phyloP scores from a whole-genome alignment of 2,329 filamentous ascomycete genomes.

The Tolypocladium nubicola region DNA sequence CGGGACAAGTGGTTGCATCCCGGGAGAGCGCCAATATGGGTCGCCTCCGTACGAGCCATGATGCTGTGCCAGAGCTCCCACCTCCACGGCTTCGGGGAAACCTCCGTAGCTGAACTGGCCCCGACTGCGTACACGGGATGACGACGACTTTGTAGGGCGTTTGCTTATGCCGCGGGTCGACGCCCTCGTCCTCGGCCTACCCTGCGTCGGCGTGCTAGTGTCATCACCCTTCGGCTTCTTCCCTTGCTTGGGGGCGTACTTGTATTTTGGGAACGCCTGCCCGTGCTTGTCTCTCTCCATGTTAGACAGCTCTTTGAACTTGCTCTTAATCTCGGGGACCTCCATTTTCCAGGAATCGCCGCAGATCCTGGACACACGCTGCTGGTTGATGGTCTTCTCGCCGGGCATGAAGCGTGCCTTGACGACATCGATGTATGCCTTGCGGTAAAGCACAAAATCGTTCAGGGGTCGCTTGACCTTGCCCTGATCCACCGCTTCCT shows the following conservation, averaged over 20 bases:
- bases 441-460: conserved; percentile 95
- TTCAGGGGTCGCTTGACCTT: conserved; percentile 93
- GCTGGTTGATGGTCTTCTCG: conserved; percentile 72
- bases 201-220: not conserved
- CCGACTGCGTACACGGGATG: not conserved
- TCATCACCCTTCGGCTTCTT: conserved; percentile 21
- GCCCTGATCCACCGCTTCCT: conserved; percentile 57
- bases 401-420: conserved; percentile 1
- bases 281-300: conserved; percentile 79
- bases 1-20: not conserved
- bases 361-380: conserved; percentile 80
- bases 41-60: not conserved
- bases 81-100: not conserved
- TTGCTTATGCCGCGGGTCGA: not conserved
- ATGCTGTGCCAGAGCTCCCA: not conserved
- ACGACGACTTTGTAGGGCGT: not conserved
- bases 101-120: not conserved
- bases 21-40: not conserved
- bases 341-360: conserved; percentile 79
- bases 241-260: conserved; percentile 76
- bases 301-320: conserved; percentile 70
- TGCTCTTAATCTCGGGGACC: conserved; percentile 56
- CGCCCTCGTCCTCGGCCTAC: not conserved
- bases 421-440: conserved; percentile 47
- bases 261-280: conserved; percentile 80